Conservation (phyloP, 305 asterid genomes). For the Fraxinus albicans region DNA sequence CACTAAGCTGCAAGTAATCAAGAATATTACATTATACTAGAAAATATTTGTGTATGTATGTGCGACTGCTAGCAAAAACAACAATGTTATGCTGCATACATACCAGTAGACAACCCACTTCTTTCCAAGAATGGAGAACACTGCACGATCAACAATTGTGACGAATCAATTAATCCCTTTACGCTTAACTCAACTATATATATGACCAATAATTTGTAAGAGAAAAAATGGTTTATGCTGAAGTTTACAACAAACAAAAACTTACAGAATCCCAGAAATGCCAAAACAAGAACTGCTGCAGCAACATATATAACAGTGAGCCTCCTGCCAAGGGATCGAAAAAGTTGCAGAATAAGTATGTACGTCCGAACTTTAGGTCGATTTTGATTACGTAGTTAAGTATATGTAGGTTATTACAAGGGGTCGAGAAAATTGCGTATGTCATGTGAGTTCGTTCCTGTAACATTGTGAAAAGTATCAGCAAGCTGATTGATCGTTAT, state of each 20-base stretch:
- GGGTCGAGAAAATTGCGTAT: constrained; percentile 17
- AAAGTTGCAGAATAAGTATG: not conserved
- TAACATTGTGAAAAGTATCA: constrained; percentile 13
- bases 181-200: not conserved
- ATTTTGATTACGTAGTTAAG: not conserved
- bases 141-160: constrained; percentile 17
- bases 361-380: not conserved
- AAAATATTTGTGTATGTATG: not conserved
- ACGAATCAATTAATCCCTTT: not conserved
- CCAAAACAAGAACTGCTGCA: constrained; percentile 22
- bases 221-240: not conserved
- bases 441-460: constrained; percentile 19
- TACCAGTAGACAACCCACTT: constrained; percentile 30
- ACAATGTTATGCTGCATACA: not conserved
- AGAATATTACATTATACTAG: not conserved
- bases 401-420: constrained; percentile 23
- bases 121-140: constrained; percentile 31
- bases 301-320: constrained; percentile 19
- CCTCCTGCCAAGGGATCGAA: constrained; percentile 23
- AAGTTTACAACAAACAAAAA: not conserved
- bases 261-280: constrained; percentile 38
- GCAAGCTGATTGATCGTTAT: constrained; percentile 2
- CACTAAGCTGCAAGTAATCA: constrained; percentile 26
- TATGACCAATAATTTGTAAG: not conserved
- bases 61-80: not conserved